Evolutionary conservation across 2,329 filamentous ascomycete species (phyloP).

Genomic region (Phialophora verrucosa): DNA sequence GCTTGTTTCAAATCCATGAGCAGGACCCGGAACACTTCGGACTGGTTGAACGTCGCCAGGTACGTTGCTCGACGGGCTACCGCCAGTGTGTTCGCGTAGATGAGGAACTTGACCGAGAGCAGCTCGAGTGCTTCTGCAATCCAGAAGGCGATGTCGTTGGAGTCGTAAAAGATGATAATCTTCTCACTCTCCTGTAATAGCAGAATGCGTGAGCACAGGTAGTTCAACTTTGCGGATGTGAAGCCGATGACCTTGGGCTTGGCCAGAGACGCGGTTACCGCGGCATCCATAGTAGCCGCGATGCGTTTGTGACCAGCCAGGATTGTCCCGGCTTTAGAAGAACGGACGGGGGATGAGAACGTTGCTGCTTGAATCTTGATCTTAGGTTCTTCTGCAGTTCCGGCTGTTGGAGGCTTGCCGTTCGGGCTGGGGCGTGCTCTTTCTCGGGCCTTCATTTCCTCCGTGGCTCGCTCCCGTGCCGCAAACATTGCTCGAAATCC

Average conservation of each 20-base stretch:
- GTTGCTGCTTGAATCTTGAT: slow-evolving; percentile 31
- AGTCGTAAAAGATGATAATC: slow-evolving; percentile 91
- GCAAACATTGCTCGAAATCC: slow-evolving; percentile 48
- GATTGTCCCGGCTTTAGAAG: neutral
- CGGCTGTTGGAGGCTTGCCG: slow-evolving; percentile 25
- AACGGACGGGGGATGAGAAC: slow-evolving; percentile 16
- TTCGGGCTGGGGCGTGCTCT: slow-evolving; percentile 20
- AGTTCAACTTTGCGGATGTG: slow-evolving; percentile 83
- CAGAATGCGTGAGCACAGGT: slow-evolving; percentile 75
- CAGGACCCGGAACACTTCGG: slow-evolving; percentile 72
- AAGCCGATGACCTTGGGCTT: slow-evolving; percentile 74
- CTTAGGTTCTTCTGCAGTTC: slow-evolving; percentile 34
- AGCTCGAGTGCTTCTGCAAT: slow-evolving; percentile 82
- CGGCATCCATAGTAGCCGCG: slow-evolving; percentile 66
- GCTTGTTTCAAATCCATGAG: slow-evolving; percentile 92
- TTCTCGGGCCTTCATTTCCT: slow-evolving; percentile 29
- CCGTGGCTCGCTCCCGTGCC: slow-evolving; percentile 33
- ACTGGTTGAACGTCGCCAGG: slow-evolving; percentile 76
- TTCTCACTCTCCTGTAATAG: slow-evolving; percentile 75
- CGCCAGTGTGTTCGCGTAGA: slow-evolving; percentile 62
- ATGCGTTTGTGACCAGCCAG: slow-evolving; percentile 15
- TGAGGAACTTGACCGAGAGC: slow-evolving; percentile 65
- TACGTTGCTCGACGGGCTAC: slow-evolving; percentile 72
- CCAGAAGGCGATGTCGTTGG: slow-evolving; percentile 84
- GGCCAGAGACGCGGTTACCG: slow-evolving; percentile 50